Evolutionary conservation across 2,329 filamentous ascomycete genomes (phyloP).

Genomic region (Periconia macrospinosa): DNA sequence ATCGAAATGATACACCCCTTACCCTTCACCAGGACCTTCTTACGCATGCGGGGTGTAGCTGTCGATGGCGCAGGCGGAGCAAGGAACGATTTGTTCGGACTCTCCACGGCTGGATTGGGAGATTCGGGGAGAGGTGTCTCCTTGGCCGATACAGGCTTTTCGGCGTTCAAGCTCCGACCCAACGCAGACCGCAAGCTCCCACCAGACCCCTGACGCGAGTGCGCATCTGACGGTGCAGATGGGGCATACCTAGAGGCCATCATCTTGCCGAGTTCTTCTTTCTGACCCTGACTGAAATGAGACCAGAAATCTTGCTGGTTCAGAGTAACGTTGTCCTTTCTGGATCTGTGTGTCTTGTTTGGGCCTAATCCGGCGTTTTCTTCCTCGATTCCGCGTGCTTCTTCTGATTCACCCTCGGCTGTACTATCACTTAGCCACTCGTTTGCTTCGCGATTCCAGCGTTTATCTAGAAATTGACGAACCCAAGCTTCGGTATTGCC

Average conservation of each 20-base stretch:
- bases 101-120: slow-evolving; percentile 21
- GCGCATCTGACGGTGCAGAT: slow-evolving; percentile 33
- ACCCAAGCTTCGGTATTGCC: slow-evolving; percentile 81
- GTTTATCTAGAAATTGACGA: slow-evolving; percentile 75
- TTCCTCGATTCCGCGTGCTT: slow-evolving; percentile 14
- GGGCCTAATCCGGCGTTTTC: slow-evolving; percentile 10
- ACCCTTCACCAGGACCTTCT: slow-evolving; percentile 50
- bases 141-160: slow-evolving; percentile 23
- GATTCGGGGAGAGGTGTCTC: slow-evolving; percentile 18
- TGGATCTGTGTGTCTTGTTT: slow-evolving; percentile 44
- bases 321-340: slow-evolving; percentile 50
- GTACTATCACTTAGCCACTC: slow-evolving; percentile 81
- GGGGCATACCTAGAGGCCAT: slow-evolving; percentile 45
- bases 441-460: slow-evolving; percentile 68
- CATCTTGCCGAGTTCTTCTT: slow-evolving; percentile 44
- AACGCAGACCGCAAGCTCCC: slow-evolving; percentile 19
- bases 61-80: slow-evolving; percentile 19
- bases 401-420: slow-evolving; percentile 63
- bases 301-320: slow-evolving; percentile 56
- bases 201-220: slow-evolving; percentile 33
- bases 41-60: slow-evolving; percentile 43
- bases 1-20: slow-evolving; percentile 51
- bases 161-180: slow-evolving; percentile 18
- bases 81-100: slow-evolving; percentile 17
- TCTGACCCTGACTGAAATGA: slow-evolving; percentile 42